Percentiles rank a stretch among this genome's conserved stretches.
Conservation (phyloP, 202 grass and related monocot species). For the Musa balbisiana region DNA sequence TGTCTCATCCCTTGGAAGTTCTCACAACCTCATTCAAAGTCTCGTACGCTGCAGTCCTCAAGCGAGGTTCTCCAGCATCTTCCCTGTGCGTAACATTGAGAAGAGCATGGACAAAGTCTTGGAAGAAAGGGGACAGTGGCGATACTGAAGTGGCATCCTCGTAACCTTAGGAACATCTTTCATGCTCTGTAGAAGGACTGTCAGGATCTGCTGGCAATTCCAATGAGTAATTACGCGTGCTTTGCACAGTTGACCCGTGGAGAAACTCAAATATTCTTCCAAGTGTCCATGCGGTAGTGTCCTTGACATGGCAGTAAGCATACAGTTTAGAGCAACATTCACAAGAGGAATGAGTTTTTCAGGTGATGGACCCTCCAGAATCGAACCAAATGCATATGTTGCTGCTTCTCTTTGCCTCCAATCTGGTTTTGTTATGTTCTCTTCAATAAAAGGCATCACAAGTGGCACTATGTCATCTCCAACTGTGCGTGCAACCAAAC, state of each 20-base stretch:
- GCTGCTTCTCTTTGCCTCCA: conserved; percentile 17
- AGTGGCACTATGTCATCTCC: conserved; percentile 23
- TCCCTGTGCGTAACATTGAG: not conserved
- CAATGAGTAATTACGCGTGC: not conserved
- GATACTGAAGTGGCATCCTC: conserved; percentile 5
- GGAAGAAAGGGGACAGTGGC: conserved; percentile 6
- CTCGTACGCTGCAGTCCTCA: conserved; percentile 20
- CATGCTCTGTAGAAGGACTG: conserved; percentile 9
- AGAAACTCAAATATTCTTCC: conserved; percentile 25
- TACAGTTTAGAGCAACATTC: conserved; percentile 5
- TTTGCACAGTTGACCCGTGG: not conserved
- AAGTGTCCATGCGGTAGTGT: conserved; percentile 26
- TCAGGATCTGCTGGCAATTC: conserved; percentile 2
- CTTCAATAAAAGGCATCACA: conserved; percentile 20
- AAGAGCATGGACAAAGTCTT: conserved; percentile 13
- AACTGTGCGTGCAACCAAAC: conserved; percentile 21
- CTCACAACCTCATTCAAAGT: conserved; percentile 21
- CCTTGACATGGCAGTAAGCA: conserved; percentile 21
- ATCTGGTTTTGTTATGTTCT: conserved; percentile 6
- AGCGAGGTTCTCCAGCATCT: conserved; percentile 1
- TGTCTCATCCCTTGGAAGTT: conserved; percentile 10
- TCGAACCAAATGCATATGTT: conserved; percentile 26
- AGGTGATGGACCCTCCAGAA: conserved; percentile 17
- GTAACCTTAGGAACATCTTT: conserved; percentile 21
- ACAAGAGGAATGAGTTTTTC: conserved; percentile 20